phyloP scores from a whole-genome alignment of 108 stramenopile species.

The Schizochytrium sp. region DNA sequence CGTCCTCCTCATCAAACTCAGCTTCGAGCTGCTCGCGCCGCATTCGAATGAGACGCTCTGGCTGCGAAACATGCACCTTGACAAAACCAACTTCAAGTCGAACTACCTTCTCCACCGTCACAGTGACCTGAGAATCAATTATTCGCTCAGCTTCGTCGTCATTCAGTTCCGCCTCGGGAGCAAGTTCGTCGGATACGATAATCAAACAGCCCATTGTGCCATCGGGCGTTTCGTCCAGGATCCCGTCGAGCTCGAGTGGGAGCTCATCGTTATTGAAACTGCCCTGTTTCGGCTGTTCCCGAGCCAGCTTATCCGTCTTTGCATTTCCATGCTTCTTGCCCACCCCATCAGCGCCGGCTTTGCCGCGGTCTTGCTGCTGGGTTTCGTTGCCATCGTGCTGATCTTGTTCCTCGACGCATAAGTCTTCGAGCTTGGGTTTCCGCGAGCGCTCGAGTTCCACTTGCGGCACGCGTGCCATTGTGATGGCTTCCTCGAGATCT shows the following conservation, averaged over 20 bases:
- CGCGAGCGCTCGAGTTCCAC: too few species aligned
- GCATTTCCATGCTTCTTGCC: too few species aligned
- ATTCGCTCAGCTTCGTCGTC: background rate
- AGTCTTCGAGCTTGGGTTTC: too few species aligned
- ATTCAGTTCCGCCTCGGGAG: background rate
- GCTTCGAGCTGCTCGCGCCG: background rate
- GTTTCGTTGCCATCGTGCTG: too few species aligned
- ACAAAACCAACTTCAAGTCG: background rate
- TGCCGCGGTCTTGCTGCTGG: too few species aligned
- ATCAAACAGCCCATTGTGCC: background rate
- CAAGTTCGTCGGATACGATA: background rate
- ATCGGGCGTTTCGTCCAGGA: background rate
- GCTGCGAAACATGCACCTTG: background rate
- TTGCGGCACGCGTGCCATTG: too few species aligned
- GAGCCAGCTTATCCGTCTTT: too few species aligned
- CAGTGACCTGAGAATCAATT: background rate
- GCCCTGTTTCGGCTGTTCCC: background rate
- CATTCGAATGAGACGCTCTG: background rate
- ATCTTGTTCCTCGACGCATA: too few species aligned
- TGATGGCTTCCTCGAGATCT: too few species aligned
- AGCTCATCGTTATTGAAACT: background rate
- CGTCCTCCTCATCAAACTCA: background rate
- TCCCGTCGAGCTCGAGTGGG: background rate
- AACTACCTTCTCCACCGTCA: background rate
- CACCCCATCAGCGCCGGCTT: too few species aligned